A percentile compares a stretch with the other conserved stretches of the same genome.
Evolutionary conservation across 2,329 filamentous ascomycete species (phyloP).

Genomic region (Colletotrichum sp.): DNA sequence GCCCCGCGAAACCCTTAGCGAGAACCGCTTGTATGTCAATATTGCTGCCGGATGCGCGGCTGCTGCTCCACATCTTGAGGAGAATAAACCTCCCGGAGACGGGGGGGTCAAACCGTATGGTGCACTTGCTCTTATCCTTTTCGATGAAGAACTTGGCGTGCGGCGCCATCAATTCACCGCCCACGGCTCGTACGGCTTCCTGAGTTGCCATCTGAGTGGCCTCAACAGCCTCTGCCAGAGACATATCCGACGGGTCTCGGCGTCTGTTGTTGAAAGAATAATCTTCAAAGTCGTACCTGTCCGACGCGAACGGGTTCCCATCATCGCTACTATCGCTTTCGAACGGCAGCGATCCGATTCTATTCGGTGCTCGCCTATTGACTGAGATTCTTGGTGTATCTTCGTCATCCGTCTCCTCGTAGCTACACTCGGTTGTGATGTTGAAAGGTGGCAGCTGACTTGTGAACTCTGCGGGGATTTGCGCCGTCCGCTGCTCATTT

Average conservation of each 20-base stretch:
- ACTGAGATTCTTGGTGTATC: constrained; percentile 18
- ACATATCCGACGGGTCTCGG: constrained; percentile 26
- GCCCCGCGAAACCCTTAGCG: constrained; percentile 83
- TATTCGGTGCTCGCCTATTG: constrained; percentile 50
- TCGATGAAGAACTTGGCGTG: constrained; percentile 86
- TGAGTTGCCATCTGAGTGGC: constrained; percentile 58
- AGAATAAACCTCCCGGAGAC: constrained; percentile 83
- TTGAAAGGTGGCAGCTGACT: constrained; percentile 52
- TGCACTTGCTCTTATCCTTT: constrained; percentile 81
- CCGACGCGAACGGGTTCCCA: constrained; percentile 26
- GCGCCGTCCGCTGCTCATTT: constrained; percentile 51
- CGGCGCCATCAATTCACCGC: constrained; percentile 68
- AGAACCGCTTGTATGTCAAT: constrained; percentile 91
- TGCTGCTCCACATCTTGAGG: constrained; percentile 88
- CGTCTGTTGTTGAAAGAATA: constrained; percentile 26
- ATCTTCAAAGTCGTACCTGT: constrained; percentile 37
- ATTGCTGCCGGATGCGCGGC: constrained; percentile 66
- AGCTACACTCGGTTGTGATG: constrained; percentile 64
- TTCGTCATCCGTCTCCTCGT: constrained; percentile 56
- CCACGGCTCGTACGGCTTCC: constrained; percentile 60
- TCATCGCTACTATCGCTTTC: constrained; percentile 52
- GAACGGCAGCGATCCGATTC: constrained; percentile 59
- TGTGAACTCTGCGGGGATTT: constrained; percentile 62
- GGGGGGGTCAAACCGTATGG: constrained; percentile 82
- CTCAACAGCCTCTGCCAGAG: constrained; percentile 45